Evolutionary conservation across 441 rosid species (phyloP).

Genomic region (Populus tomentosa): DNA sequence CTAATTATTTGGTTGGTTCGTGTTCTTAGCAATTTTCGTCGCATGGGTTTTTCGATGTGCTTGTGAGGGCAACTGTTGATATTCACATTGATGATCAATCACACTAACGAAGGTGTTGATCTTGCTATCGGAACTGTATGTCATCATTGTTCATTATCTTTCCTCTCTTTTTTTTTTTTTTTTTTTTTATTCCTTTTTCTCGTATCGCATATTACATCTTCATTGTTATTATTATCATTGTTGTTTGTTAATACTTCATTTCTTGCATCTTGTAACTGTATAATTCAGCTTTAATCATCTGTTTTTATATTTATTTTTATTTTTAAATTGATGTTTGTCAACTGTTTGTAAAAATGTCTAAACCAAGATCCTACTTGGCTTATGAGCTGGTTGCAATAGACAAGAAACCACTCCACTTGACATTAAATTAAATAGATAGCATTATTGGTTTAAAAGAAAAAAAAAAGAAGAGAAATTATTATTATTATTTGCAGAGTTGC

Average conservation of each 20-base stretch:
- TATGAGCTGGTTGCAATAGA: too few species aligned
- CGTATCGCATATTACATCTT: neutral
- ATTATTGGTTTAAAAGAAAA: too few species aligned
- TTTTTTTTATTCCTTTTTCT: too few species aligned
- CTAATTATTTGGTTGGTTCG: slow-evolving; percentile 9
- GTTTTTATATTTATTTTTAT: neutral
- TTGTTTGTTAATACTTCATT: neutral
- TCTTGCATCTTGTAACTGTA: neutral
- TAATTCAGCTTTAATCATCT: neutral
- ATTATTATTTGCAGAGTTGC: too few species aligned
- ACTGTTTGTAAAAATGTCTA: too few species aligned
- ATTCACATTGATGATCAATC: slow-evolving; percentile 90
- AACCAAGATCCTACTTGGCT: too few species aligned
- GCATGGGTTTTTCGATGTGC: slow-evolving; percentile 83
- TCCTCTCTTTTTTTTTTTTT: neutral
- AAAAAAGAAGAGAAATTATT: too few species aligned
- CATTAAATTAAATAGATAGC: too few species aligned
- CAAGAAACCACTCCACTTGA: too few species aligned
- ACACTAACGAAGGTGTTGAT: slow-evolving; percentile 85
- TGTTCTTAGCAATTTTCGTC: slow-evolving; percentile 85
- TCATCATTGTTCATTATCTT: neutral
- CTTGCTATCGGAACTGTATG: slow-evolving; percentile 88
- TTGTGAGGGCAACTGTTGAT: slow-evolving; percentile 82
- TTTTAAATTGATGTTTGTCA: too few species aligned
- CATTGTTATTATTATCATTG: neutral